phyloP scores from a whole-genome alignment of 1,284 basidiomycete genomes.

The Fomitopsis betulina region DNA sequence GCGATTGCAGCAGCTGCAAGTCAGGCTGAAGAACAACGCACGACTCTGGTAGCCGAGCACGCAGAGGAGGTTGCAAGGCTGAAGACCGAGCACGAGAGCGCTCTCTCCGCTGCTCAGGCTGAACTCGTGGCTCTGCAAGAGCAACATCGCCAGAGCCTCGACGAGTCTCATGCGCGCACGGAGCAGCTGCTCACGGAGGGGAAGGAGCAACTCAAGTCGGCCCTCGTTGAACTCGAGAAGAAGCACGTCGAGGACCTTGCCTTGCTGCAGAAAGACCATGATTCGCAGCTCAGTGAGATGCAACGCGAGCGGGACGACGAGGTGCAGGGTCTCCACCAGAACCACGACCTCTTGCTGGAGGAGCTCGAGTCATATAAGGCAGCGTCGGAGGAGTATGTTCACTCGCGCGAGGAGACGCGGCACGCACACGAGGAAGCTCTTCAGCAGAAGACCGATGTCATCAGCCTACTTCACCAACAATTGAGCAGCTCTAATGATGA shows the following conservation, averaged over 20 bases:
- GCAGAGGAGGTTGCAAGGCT: constrained; percentile 37
- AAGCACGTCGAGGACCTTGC: constrained; percentile 35
- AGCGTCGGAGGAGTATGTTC: constrained; percentile 49
- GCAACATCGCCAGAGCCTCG: constrained; percentile 40
- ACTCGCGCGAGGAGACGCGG: constrained; percentile 46
- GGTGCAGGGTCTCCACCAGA: constrained; percentile 41
- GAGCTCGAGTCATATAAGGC: constrained; percentile 63
- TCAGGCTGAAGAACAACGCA: constrained; percentile 22
- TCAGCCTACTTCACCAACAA: constrained; percentile 46
- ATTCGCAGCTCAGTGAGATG: constrained; percentile 54
- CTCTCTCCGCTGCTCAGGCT: constrained; percentile 38
- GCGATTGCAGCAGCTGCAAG: constrained; percentile 25
- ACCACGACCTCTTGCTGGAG: constrained; percentile 51
- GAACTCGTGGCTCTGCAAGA: constrained; percentile 40
- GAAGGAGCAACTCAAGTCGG: constrained; percentile 32
- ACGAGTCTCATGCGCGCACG: constrained; percentile 33
- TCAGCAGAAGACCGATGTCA: constrained; percentile 43
- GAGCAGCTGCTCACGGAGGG: constrained; percentile 33
- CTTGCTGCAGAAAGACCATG: constrained; percentile 45
- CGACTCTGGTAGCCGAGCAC: constrained; percentile 30
- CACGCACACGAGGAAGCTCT: constrained; percentile 47
- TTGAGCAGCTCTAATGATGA: constrained; percentile 43
- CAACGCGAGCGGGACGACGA: constrained; percentile 36
- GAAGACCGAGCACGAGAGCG: constrained; percentile 42
- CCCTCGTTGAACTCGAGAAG: constrained; percentile 35